Evolutionary conservation across 2,329 filamentous ascomycete species (phyloP).

Genomic region (Exophiala viscosa): DNA sequence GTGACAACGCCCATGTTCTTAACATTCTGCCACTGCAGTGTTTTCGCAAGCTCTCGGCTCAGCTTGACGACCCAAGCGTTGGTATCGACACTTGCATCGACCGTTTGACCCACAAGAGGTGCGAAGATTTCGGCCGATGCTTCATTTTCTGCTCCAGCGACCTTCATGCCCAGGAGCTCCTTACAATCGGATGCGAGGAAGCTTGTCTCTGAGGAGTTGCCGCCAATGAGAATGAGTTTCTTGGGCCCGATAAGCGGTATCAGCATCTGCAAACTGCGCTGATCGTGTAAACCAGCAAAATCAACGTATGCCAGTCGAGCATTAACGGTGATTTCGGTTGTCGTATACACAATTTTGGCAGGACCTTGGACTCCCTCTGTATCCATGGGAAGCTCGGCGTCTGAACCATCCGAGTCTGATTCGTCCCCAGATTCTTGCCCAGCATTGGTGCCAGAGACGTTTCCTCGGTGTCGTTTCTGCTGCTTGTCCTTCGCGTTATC

Average conservation of each 20-base stretch:
- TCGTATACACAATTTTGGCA: constrained; percentile 67
- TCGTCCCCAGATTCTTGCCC: constrained; percentile 42
- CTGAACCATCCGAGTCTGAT: constrained; percentile 56
- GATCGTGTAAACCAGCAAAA: constrained; percentile 88
- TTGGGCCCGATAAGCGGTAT: constrained; percentile 90
- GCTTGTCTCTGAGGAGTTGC: constrained; percentile 72
- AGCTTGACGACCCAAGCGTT: constrained; percentile 96
- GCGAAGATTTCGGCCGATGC: constrained; percentile 69
- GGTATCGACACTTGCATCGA: constrained; percentile 94
- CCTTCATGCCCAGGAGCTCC: constrained; percentile 54
- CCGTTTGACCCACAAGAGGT: constrained; percentile 65
- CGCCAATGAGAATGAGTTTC: constrained; percentile 89
- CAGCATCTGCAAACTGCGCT: constrained; percentile 88
- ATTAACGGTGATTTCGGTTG: constrained; percentile 63
- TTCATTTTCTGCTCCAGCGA: constrained; percentile 42
- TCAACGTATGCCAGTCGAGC: constrained; percentile 83
- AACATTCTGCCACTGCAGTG: constrained; percentile 91
- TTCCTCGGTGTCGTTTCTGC: constrained; percentile 28
- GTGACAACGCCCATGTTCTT: constrained; percentile 86
- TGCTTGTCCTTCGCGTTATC: constrained; percentile 38
- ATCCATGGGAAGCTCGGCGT: constrained; percentile 51
- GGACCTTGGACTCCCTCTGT: constrained; percentile 57
- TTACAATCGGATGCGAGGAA: constrained; percentile 76
- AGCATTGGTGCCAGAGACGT: constrained; percentile 14
- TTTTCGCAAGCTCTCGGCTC: constrained; percentile 76